Evolutionary conservation across 2,329 filamentous ascomycete genomes (phyloP), one percentile per base, ranked within the genome.

Genomic region (Westerdykella ornata): DNA sequence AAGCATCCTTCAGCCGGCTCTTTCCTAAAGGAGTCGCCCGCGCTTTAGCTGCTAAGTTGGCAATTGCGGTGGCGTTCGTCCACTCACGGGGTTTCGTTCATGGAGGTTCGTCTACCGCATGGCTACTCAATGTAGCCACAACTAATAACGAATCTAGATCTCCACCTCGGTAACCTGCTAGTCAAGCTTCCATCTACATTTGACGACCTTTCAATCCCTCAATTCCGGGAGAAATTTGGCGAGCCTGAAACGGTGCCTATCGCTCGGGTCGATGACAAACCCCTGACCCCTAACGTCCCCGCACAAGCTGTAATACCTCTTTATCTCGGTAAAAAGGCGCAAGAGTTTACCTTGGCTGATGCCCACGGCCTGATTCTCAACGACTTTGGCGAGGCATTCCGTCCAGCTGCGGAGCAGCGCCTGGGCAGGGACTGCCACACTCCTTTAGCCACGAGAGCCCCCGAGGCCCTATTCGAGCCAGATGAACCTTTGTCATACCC

Each of bases 351-450:
- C 9, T 26, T 44, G 12, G 26, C 19, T 32, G 45, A 47, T 16
- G 38, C 45, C n/a, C 32, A 44, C 19, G 36, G 36, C 33, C 26
- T 47, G 5, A 44, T 47, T 12, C 42, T 47, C 33, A 40, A 41
- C 41, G 45, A 47, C 39, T 44, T 47, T 32, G 45, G 42, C 32
- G 41, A 47, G 34, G 45, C 45, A 19, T 47, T 44, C 29, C 42
- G 35, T 34, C 42, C 45, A 30, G 36, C 32, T 37, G 38, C 41
- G 5, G 45, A 47, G 42, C 42, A 31, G 36, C 42, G 45, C 15
- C 42, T 47, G 32, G 45, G 45, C 2, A 42, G 28, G n/a, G 28
- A 45, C 17, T 48, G 42, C 39, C 38, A 38, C 17, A 43, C 19
- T 39, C 39, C 45, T 20, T n/a, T 45, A 19, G 45, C 37, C 9